phyloP scores from a whole-genome alignment of 768 basidiomycete genomes.

The Tricholoma sp. region DNA sequence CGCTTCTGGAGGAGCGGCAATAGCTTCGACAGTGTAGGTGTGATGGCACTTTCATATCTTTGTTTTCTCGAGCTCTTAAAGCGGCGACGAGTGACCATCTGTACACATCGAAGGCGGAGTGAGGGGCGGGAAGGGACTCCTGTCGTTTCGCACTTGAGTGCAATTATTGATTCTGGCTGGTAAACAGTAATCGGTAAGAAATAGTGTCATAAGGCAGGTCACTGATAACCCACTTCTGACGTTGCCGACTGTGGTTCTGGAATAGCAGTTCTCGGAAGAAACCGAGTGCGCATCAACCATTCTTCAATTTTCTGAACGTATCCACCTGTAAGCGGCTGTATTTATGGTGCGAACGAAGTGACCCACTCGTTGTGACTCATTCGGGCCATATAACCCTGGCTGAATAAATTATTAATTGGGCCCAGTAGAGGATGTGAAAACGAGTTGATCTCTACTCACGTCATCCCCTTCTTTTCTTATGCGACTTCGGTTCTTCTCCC shows the following conservation, averaged over 20 bases:
- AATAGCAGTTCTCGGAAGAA: constrained; percentile 3
- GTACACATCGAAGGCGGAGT: background rate
- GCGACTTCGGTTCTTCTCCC: constrained; percentile 8
- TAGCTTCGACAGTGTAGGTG: background rate
- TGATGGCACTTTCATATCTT: background rate
- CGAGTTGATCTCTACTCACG: constrained; percentile 1
- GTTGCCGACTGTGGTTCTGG: background rate
- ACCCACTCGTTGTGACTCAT: constrained; percentile 11
- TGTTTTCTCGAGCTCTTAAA: background rate
- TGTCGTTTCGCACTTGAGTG: background rate
- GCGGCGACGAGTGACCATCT: background rate
- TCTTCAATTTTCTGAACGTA: constrained; percentile 10
- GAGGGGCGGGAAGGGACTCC: background rate
- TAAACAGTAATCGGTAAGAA: background rate
- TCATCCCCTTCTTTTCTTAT: constrained; percentile 2
- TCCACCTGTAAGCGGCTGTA: background rate
- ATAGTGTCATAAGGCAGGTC: background rate
- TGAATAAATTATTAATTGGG: background rate
- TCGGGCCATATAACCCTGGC: constrained; percentile 12
- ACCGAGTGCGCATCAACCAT: constrained; percentile 6
- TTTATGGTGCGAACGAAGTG: background rate
- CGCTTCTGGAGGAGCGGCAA: background rate
- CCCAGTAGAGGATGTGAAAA: background rate
- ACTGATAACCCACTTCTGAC: background rate
- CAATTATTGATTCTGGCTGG: background rate